Percentiles rank a stretch among this genome's conserved stretches.
Evolutionary conservation across 1,139 yeast species (phyloP).

Genomic region (Saccharomyces hybrid): DNA sequence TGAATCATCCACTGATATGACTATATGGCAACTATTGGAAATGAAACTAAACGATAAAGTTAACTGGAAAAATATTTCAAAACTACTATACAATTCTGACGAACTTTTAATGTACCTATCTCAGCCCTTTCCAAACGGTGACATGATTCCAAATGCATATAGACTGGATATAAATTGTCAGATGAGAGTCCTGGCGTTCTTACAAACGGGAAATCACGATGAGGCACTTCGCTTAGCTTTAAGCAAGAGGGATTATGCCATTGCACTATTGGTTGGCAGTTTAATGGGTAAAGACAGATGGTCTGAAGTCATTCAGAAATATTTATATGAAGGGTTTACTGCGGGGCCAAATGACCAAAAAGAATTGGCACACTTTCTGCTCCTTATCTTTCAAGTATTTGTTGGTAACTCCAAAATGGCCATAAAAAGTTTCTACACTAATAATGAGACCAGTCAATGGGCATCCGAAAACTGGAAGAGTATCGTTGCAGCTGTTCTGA

Average conservation of each 20-base stretch:
- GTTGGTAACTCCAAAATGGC: conserved; percentile 56
- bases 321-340: conserved; percentile 39
- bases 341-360: conserved; percentile 41
- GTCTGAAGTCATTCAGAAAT: conserved; percentile 48
- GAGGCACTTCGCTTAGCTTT: conserved; percentile 61
- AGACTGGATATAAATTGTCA: conserved; percentile 23
- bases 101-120: conserved; percentile 21
- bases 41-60: conserved; percentile 17
- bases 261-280: conserved; percentile 66
- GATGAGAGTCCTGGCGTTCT: conserved; percentile 24
- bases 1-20: conserved; percentile 9
- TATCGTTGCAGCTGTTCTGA: conserved; percentile 39
- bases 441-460: conserved; percentile 39
- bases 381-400: conserved; percentile 54
- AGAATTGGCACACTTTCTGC: conserved; percentile 38
- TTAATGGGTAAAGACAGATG: conserved; percentile 57
- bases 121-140: conserved; percentile 14
- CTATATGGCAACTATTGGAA: conserved; percentile 20
- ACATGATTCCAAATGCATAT: conserved; percentile 16
- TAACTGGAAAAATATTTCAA: conserved; percentile 22
- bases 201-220: conserved; percentile 59
- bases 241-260: conserved; percentile 64
- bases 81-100: conserved; percentile 26
- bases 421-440: conserved; percentile 41
- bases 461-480: conserved; percentile 48